These are phyloP conservation scores for Fusarium foetens DNA, from an alignment of 2,329 filamentous ascomycete species.

Conservation along the genomic window DNA sequence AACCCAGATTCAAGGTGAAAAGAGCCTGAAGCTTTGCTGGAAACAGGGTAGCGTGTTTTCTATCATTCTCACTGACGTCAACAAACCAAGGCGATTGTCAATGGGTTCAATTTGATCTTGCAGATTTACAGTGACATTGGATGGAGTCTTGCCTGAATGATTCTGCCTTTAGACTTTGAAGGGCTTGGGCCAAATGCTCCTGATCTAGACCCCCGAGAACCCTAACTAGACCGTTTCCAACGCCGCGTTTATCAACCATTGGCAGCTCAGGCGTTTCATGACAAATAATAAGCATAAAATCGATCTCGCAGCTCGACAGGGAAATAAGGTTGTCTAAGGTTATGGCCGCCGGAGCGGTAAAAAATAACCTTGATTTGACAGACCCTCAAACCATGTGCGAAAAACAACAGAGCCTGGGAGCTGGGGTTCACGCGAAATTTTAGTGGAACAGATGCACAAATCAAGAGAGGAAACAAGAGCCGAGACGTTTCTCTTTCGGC, in stretches of 20 bases:
- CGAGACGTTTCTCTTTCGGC: background rate
- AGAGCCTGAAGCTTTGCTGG: background rate
- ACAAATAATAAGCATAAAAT: constrained; percentile 28
- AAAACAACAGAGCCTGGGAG: background rate
- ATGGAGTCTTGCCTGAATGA: background rate
- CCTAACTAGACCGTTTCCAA: background rate
- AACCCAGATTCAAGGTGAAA: background rate
- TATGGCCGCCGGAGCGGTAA: constrained; percentile 22
- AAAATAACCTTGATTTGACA: constrained; percentile 30
- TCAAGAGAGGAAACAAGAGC: constrained; percentile 5
- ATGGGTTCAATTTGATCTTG: background rate
- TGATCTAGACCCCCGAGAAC: background rate
- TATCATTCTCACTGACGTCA: constrained; percentile 19
- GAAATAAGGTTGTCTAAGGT: constrained; percentile 26
- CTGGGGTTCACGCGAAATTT: background rate
- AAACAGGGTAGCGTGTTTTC: constrained; percentile 7
- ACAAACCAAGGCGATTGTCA: background rate
- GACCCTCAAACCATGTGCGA: constrained; percentile 28
- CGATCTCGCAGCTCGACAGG: constrained; percentile 19
- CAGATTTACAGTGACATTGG: background rate
- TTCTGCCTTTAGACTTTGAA: background rate
- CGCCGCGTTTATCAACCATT: background rate
- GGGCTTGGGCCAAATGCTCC: background rate
- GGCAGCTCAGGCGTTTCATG: constrained; percentile 5
- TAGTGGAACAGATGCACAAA: constrained; percentile 12